These are phyloP conservation scores for Exserohilum turcica DNA, from an alignment of 2,329 filamentous ascomycete genomes.

Conservation along the genomic window DNA sequence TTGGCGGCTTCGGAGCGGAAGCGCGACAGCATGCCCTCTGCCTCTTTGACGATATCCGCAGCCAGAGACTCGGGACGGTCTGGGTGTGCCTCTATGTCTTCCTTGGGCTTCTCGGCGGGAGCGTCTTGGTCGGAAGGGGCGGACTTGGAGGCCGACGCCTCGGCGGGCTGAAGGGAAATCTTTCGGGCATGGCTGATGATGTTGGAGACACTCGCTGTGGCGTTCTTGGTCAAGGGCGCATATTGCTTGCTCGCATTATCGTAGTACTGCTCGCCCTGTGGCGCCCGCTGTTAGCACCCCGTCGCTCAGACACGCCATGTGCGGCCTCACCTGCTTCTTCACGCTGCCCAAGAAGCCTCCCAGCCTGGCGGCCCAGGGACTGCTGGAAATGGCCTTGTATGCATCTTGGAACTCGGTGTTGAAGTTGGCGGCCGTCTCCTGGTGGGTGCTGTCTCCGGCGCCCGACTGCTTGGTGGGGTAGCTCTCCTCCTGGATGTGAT, in stretches of 20 bases:
- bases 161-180: conserved; percentile 62
- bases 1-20: conserved; percentile 79
- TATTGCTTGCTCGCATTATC: conserved; percentile 84
- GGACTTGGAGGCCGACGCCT: conserved; percentile 27
- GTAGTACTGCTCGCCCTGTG: conserved; percentile 81
- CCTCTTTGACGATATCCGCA: conserved; percentile 60
- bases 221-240: conserved; percentile 76
- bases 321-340: conserved; percentile 77
- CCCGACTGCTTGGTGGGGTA: conserved; percentile 54
- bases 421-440: conserved; percentile 58
- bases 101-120: conserved; percentile 12
- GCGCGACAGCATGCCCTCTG: conserved; percentile 72
- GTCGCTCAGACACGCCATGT: neutral
- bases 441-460: conserved; percentile 50
- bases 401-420: conserved; percentile 92
- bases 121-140: conserved; percentile 22
- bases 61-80: conserved; percentile 53
- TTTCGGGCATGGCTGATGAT: conserved; percentile 75
- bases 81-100: conserved; percentile 39
- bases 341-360: conserved; percentile 89
- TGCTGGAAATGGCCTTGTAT: conserved; percentile 89
- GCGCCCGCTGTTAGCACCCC: conserved; percentile 5
- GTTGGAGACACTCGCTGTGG: conserved; percentile 76
- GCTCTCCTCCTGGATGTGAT: conserved; percentile 89
- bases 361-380: conserved; percentile 86